Evolutionary conservation across 495 filamentous ascomycete genomes (phyloP), one percentile per base, ranked within the genome.

Genomic region (Aspergillus kassunensis): DNA sequence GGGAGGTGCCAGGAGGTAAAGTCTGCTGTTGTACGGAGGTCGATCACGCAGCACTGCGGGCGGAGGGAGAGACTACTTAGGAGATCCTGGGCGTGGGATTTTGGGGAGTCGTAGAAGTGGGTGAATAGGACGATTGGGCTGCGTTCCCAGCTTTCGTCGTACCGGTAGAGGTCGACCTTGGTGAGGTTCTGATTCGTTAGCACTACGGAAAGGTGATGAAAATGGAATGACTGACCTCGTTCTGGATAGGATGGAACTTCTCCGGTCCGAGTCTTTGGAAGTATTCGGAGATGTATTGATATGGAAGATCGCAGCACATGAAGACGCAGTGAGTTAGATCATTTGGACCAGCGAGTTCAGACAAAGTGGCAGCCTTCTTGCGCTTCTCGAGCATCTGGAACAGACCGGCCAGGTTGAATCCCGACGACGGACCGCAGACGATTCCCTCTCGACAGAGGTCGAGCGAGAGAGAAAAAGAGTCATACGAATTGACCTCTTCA

Each of bases 271-370:
- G 60, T 54, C 80, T 82, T 36, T 77, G 59, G 51, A 82, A 84
- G 52, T 85, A 85, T 56, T 78, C 74, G 18, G 69, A 65, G 33
- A 85, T 73, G 47, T 85, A 84, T 60, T 85, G 81, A 51, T 85
- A 84, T 10, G 82, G 82, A 19, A 85, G 62, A 55, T 85, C 82
- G 30, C 79, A 80, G 63, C 79, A 82, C 11, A 81, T 60, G 60
- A 85, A 85, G 4, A 84, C 81, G 47, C 75, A 80, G 44, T 77
- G 69, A n/a, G 75, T 71, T 44, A 73, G 65, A 1, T 75, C 76
- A 15, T 70, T 68, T 0, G 64, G 62, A 1, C 73, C 76, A 5
- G 73, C 71, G 1, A 81, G 44, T 29, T 77, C 67, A 10, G 54
- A 25, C 1, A 82, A 56, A 1, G 64, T 70, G 3, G 74, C 78